These are phyloP conservation scores for Arabidopsis hybrid DNA, from an alignment of 441 rosid genomes.

Conservation along the genomic window DNA sequence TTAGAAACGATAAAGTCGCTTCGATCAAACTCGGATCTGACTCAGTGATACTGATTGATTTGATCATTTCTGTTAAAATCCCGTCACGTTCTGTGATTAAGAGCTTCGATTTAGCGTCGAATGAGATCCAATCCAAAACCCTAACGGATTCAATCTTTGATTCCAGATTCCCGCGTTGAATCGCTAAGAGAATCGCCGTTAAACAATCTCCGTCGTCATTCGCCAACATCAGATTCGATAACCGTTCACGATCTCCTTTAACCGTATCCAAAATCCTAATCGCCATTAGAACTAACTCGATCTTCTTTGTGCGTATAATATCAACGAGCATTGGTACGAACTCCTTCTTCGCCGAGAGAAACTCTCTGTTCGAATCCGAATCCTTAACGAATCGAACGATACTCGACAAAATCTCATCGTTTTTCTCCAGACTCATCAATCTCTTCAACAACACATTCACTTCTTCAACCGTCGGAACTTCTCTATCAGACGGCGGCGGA, in stretches of 20 bases:
- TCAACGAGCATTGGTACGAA: conserved; percentile 61
- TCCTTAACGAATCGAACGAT: conserved; percentile 56
- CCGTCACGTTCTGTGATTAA: conserved; percentile 61
- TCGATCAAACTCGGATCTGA: conserved; percentile 58
- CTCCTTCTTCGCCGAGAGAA: conserved; percentile 56
- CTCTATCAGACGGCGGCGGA: conserved; percentile 13
- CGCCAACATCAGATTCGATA: conserved; percentile 50
- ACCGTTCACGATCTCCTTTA: conserved; percentile 45
- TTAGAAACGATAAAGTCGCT: conserved; percentile 61
- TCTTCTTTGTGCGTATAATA: conserved; percentile 35
- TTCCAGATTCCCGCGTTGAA: conserved; percentile 50
- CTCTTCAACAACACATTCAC: conserved; percentile 43
- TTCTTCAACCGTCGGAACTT: conserved; percentile 47
- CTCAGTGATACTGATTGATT: conserved; percentile 44
- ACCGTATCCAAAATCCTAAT: conserved; percentile 55
- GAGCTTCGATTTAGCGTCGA: conserved; percentile 56
- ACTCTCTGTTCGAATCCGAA: conserved; percentile 61
- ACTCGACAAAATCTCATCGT: conserved; percentile 39
- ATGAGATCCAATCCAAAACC: conserved; percentile 61
- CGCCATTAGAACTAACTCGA: conserved; percentile 47
- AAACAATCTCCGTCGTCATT: conserved; percentile 48
- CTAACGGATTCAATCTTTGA: conserved; percentile 59
- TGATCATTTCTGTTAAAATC: conserved; percentile 51
- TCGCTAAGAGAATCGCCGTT: conserved; percentile 51
- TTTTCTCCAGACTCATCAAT: conserved; percentile 37